Conservation (phyloP, 2,329 filamentous ascomycete species). For the Pseudogymnoascus sp. region DNA sequence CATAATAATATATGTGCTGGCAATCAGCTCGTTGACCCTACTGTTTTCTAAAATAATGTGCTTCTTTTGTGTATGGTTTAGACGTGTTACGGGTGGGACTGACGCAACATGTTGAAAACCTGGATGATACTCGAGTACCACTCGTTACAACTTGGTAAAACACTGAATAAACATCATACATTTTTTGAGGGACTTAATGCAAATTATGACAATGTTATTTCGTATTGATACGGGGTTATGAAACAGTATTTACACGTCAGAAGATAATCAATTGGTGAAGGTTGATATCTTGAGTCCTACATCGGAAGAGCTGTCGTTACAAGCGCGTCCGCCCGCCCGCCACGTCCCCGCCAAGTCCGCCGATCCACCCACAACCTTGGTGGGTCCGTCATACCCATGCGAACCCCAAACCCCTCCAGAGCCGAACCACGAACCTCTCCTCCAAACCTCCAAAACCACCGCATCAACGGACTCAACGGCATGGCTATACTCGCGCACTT, state of each 20-base stretch:
- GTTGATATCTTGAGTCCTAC: background rate
- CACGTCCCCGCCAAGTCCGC: background rate
- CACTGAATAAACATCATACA: background rate
- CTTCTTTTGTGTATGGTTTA: background rate
- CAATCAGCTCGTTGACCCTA: background rate
- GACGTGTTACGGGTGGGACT: background rate
- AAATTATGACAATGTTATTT: background rate
- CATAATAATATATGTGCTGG: background rate
- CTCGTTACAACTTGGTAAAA: background rate
- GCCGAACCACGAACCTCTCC: background rate
- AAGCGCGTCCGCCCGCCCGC: background rate
- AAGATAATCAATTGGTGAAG: too few species aligned
- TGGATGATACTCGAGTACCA: background rate
- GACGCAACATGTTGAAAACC: background rate
- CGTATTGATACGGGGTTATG: background rate
- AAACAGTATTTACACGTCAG: background rate
- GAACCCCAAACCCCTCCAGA: background rate
- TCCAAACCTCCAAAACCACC: background rate
- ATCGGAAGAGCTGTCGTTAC: background rate
- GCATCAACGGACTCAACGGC: background rate
- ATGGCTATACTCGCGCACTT: background rate
- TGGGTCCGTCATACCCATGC: background rate
- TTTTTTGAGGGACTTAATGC: background rate
- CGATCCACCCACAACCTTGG: background rate
- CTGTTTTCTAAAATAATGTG: background rate